Evolutionary conservation across 768 basidiomycete genomes (phyloP).

Genomic region (Symmetrospora coprosmae): DNA sequence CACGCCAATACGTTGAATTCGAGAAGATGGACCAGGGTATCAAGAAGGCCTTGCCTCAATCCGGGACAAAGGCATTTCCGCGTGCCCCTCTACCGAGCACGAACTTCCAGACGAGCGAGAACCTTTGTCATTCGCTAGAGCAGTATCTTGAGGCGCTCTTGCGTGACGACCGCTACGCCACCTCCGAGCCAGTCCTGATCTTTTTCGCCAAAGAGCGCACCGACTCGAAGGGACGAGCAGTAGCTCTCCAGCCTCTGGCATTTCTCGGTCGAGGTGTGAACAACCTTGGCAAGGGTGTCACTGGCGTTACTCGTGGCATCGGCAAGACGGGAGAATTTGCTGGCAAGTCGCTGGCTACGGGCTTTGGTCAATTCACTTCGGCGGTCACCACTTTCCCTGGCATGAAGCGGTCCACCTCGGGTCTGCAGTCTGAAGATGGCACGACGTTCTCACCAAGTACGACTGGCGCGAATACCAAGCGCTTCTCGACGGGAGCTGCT

Average conservation of each 20-base stretch:
- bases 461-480: no score
- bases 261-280: slow-evolving; percentile 15
- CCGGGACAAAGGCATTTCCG: slow-evolving; percentile 18
- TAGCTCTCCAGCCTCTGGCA: background rate
- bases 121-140: slow-evolving; percentile 14
- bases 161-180: slow-evolving; percentile 8
- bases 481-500: no score
- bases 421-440: no score
- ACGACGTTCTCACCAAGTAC: no score
- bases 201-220: slow-evolving; percentile 24
- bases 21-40: slow-evolving; percentile 23
- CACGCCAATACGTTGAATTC: slow-evolving; percentile 14
- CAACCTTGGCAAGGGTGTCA: slow-evolving; percentile 13
- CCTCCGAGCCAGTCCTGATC: slow-evolving; percentile 9
- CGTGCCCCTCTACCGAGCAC: slow-evolving; percentile 18
- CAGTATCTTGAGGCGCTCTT: slow-evolving; percentile 19
- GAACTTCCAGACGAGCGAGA: slow-evolving; percentile 12
- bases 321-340: slow-evolving; percentile 21
- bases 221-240: slow-evolving; percentile 3
- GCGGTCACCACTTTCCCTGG: slow-evolving; percentile 3
- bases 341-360: slow-evolving; percentile 3
- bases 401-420: background rate
- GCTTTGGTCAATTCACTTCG: slow-evolving; percentile 10
- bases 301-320: slow-evolving; percentile 1
- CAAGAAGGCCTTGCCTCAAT: slow-evolving; percentile 13